phyloP scores from a whole-genome alignment of 495 filamentous ascomycete species.

The Xylaria sp. region DNA sequence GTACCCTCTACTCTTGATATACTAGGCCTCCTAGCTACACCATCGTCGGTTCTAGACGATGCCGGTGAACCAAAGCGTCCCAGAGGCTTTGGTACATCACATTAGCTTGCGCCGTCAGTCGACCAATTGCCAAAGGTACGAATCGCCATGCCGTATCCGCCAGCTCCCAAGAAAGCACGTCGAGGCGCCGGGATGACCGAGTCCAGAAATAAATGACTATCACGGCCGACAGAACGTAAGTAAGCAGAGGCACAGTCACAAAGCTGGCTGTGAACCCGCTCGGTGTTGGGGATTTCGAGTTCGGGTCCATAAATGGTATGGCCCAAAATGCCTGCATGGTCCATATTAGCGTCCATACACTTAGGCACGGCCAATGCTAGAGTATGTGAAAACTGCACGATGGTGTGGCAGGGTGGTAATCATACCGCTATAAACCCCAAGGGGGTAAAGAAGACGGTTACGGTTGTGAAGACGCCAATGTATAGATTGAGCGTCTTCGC shows the following conservation, averaged over 20 bases:
- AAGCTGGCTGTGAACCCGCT: conserved; percentile 4
- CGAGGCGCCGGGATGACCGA: neutral
- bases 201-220: conserved; percentile 9
- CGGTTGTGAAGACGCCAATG: neutral
- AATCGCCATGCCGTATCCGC: conserved; percentile 4
- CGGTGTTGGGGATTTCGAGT: neutral
- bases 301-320: conserved; percentile 3
- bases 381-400: neutral
- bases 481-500: conserved; percentile 5
- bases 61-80: neutral
- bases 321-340: neutral
- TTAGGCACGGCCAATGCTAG: neutral
- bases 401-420: neutral
- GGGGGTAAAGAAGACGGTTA: conserved; percentile 1
- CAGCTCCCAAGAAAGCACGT: neutral
- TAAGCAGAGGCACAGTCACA: conserved; percentile 3
- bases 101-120: neutral
- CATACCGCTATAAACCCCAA: conserved; percentile 4
- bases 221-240: neutral
- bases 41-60: neutral
- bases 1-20: neutral
- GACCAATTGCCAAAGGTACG: neutral
- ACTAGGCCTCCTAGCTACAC: neutral
- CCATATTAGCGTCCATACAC: neutral
- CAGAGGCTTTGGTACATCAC: conserved; percentile 1